Evolutionary conservation across 768 basidiomycete species (phyloP), one percentile per base, ranked within the genome.

Genomic region (Fistulinella prunicolor): DNA sequence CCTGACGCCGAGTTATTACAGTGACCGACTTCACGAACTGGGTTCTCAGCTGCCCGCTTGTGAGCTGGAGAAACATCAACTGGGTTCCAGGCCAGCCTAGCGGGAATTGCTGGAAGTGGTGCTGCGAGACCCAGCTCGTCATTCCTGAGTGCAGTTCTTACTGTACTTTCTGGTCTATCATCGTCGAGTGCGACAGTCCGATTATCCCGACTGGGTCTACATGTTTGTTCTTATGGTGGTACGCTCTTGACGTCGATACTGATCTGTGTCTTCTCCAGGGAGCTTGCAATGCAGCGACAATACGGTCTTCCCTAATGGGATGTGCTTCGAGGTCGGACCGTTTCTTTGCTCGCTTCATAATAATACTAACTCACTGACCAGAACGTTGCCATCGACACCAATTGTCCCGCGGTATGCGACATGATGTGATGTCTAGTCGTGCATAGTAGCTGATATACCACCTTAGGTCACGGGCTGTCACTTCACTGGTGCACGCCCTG

Each of bases 111-210:
- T 42, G 19, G 22, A 24, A 26, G 6, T 51, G 50, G 50, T 16
- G 5, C 19, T 51, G 50, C 29, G 12, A 2, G 22, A 50, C 52
- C 9, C 53, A n/a, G 5, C 44, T 53, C 22, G 16, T 17, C 29
- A 42, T 53, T 20, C 52, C 52, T 0, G 40, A 50, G 2, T 19
- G 24, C 14, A 14, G 40, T 6, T 46, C 13, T 13, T 10, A 14
- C n/a, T 50, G 19, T 21, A 8, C 39, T 3, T 53, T 46, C 49
- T 53, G 39, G 35, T 51, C 52, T 21, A 46, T 51, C 37, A 51
- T 54, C 17, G 9, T 54, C 19, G 49, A 51, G 16, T 51, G 52
- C n/a, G 36, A 42, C 32, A 54, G 22, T 24, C 10, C 24, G 4
- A 20, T 39, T 26, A 46, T 43, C 28, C 52, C 49, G 9, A 13